Conservation (phyloP, 345 rosid species). For the Clausena lansium region DNA sequence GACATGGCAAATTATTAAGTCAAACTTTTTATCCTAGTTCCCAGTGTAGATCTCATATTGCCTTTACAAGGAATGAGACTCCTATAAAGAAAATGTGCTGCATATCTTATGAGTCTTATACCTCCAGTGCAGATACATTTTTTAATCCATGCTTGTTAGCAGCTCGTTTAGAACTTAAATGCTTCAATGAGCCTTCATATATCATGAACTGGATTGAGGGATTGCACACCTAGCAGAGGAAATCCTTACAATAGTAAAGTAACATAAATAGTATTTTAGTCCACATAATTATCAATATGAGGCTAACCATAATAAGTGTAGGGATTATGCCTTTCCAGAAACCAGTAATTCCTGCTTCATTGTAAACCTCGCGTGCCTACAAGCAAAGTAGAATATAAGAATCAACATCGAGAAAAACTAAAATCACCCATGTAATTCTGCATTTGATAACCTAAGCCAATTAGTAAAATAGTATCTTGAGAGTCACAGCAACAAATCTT, state of each 20-base stretch:
- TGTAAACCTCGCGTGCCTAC: constrained; percentile 54
- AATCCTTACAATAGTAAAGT: constrained; percentile 1
- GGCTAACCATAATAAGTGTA: constrained; percentile 65
- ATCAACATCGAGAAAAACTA: background rate
- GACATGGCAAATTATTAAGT: no score
- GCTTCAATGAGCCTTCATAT: constrained; percentile 57
- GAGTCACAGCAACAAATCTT: background rate
- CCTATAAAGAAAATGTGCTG: constrained; percentile 1
- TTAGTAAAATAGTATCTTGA: background rate
- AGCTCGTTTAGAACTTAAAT: constrained; percentile 43
- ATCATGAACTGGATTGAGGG: constrained; percentile 80
- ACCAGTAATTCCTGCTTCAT: constrained; percentile 60
- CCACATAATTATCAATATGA: background rate
- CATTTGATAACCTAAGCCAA: background rate
- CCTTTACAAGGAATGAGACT: background rate
- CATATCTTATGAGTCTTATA: constrained; percentile 13
- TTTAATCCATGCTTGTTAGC: constrained; percentile 37
- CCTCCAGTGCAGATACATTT: constrained; percentile 59
- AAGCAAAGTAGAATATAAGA: background rate
- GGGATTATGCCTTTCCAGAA: constrained; percentile 80
- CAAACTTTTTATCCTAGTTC: background rate
- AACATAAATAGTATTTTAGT: constrained; percentile 10
- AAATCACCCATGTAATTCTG: background rate
- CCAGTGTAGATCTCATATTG: background rate
- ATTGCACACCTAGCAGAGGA: constrained; percentile 57